Evolutionary conservation across 257 asterid genomes (phyloP).

Genomic region (Handroanthus guayacan): DNA sequence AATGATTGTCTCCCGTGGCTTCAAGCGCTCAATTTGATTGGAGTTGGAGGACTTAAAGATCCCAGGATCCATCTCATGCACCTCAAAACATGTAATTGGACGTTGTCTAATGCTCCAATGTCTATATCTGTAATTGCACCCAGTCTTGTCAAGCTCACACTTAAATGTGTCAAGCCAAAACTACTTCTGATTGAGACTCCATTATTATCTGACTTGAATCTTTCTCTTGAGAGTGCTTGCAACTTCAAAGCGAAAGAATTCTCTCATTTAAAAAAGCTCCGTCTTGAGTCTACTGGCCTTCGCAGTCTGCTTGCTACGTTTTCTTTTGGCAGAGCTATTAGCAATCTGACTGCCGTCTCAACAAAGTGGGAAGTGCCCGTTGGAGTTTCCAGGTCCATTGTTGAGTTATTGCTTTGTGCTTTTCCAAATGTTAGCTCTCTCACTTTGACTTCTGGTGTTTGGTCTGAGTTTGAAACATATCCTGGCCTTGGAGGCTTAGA

Average conservation of each 20-base stretch:
- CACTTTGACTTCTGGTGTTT: constrained; percentile 61
- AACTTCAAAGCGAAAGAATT: constrained; percentile 55
- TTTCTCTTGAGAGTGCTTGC: constrained; percentile 57
- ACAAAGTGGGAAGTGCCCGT: constrained; percentile 51
- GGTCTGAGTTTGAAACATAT: constrained; percentile 66
- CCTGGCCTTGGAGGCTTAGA: constrained; percentile 44
- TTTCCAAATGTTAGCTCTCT: constrained; percentile 66
- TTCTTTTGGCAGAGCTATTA: constrained; percentile 55
- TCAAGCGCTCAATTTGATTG: constrained; percentile 69
- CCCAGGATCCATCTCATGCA: constrained; percentile 64
- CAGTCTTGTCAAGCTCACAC: constrained; percentile 56
- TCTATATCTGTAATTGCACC: constrained; percentile 69
- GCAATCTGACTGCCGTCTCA: constrained; percentile 55
- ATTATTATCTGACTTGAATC: constrained; percentile 49
- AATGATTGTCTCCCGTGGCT: constrained; percentile 66
- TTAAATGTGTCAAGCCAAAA: constrained; percentile 66
- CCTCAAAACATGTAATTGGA: constrained; percentile 69
- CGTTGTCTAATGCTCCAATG: constrained; percentile 66
- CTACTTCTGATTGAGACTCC: constrained; percentile 69
- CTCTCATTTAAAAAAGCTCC: constrained; percentile 52
- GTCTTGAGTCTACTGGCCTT: constrained; percentile 65
- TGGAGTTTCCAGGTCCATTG: constrained; percentile 50
- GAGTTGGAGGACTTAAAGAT: constrained; percentile 85
- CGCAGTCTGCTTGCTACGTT: constrained; percentile 51
- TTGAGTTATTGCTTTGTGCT: constrained; percentile 51